A percentile compares a stretch with the other conserved stretches of the same genome.
These are phyloP conservation scores for Daldinia childiae DNA, from an alignment of 495 filamentous ascomycete species.

Conservation along the genomic window DNA sequence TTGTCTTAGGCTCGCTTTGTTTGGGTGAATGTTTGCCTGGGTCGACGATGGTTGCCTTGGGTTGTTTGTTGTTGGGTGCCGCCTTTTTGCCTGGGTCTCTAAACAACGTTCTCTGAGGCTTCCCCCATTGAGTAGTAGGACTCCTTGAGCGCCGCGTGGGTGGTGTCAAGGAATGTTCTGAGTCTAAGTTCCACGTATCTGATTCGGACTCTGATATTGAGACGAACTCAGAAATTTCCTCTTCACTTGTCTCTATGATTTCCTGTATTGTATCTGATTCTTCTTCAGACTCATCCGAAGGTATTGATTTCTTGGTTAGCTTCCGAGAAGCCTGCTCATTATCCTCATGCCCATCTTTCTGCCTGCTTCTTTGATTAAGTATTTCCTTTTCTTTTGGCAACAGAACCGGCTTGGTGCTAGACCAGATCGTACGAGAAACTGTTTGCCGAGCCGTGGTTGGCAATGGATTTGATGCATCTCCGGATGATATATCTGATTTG, in stretches of 20 bases:
- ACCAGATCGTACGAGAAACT: not conserved
- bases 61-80: conserved; percentile 13
- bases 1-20: conserved; percentile 5
- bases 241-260: conserved; percentile 8
- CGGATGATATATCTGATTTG: conserved; percentile 3
- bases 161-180: conserved; percentile 28
- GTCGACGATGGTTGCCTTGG: conserved; percentile 15
- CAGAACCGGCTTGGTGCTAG: not conserved
- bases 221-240: conserved; percentile 38
- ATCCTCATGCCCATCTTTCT: not conserved
- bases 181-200: conserved; percentile 37
- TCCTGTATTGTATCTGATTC: conserved; percentile 13
- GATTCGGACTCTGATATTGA: conserved; percentile 28
- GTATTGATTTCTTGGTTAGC: not conserved
- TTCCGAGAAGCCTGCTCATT: not conserved
- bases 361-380: not conserved
- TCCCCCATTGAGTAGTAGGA: conserved; percentile 25
- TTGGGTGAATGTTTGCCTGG: conserved; percentile 23
- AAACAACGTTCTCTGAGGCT: conserved; percentile 32
- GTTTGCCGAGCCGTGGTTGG: conserved; percentile 7
- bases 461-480: not conserved
- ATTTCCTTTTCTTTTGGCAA: conserved; percentile 5
- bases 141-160: conserved; percentile 30
- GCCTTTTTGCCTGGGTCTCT: conserved; percentile 30
- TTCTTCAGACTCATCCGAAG: conserved; percentile 12